These are phyloP conservation scores for Boletus pseudopeckii DNA, from an alignment of 768 basidiomycete genomes.

Conservation along the genomic window DNA sequence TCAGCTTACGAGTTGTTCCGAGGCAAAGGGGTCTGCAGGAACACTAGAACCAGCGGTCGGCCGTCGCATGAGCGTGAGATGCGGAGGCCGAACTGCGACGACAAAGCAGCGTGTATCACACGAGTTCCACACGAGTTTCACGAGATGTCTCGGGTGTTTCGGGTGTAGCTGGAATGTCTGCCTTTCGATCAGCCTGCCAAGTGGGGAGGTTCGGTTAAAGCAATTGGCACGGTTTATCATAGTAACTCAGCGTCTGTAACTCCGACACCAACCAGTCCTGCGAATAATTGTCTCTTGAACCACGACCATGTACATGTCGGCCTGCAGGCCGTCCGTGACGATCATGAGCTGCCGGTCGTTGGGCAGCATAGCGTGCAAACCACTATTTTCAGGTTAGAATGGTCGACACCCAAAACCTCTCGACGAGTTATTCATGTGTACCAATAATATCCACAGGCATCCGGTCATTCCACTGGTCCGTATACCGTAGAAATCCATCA, in stretches of 20 bases:
- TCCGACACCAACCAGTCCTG: constrained; percentile 10
- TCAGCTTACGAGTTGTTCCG: constrained; percentile 2
- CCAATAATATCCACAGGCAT: constrained; percentile 15
- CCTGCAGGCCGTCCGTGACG: constrained; percentile 27
- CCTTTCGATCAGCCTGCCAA: not conserved
- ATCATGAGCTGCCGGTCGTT: constrained; percentile 23
- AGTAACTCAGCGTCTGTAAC: constrained; percentile 18
- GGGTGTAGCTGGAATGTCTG: not conserved
- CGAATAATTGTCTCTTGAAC: constrained; percentile 23
- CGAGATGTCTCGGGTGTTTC: constrained; percentile 15
- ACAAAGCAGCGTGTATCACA: not conserved
- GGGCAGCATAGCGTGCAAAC: constrained; percentile 15
- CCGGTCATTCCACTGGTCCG: constrained; percentile 32
- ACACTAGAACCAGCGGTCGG: not conserved
- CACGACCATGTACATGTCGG: constrained; percentile 31
- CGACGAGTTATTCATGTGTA: not conserved
- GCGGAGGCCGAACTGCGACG: constrained; percentile 10
- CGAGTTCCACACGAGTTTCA: constrained; percentile 1
- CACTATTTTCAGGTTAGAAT: constrained; percentile 24
- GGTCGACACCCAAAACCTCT: not conserved
- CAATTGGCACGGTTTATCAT: constrained; percentile 24
- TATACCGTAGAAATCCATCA: constrained; percentile 22
- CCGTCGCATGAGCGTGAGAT: constrained; percentile 10
- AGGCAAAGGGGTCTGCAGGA: not conserved
- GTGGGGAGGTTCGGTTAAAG: constrained; percentile 1